Base-by-base conservation (phyloP, 176 grass and related monocot species). In the Raddia guianensis region DNA sequence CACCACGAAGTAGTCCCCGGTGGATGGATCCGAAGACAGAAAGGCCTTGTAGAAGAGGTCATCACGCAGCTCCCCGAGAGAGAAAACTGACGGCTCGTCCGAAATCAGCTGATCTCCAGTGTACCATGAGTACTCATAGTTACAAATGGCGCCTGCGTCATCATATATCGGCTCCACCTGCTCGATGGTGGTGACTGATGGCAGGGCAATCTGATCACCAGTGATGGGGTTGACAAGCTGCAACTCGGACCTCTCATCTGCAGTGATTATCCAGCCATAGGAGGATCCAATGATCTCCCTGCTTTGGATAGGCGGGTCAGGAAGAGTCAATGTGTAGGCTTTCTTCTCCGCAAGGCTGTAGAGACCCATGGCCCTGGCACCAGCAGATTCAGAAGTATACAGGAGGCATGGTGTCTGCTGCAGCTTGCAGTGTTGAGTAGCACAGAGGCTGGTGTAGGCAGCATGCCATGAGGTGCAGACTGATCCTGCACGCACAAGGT, bases 331-430 rank as follows among this genome's bases (percentile, higher is more conserved):
- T 7, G 6, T 62, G 55, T 76, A 76, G 42, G 42, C n/a, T 43
- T 33, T 76, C 56, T 76, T 60, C 40, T 48, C 73, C 1, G 6
- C n/a, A 1, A 76, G n/a, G 40, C 56, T 76, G 12, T 48, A 76
- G 1, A 76, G 56, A 11, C 42, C 6, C 0, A 2, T 19, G 1
- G 1, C 12, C 0, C 5, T 59, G 0, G 15, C 18, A 3, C 43
- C 11, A 4, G 56, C 5, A 8, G 73, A 76, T 62, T 76, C 56
- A 27, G 73, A 47, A 42, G 73, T 76, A 56, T 76, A 76, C 0
- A 76, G 55, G 12, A 76, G 43, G 73, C 73, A 76, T 1, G 73
- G 73, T 10, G 55, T 76, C 19, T 76, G 73, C 6, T 20, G 52
- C 55, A 12, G 7, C 2, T 5, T 75, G 55, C 0, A 32, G 15